Base-by-base conservation (phyloP, 1,284 basidiomycete species). In the Ganoderma sinense region DNA sequence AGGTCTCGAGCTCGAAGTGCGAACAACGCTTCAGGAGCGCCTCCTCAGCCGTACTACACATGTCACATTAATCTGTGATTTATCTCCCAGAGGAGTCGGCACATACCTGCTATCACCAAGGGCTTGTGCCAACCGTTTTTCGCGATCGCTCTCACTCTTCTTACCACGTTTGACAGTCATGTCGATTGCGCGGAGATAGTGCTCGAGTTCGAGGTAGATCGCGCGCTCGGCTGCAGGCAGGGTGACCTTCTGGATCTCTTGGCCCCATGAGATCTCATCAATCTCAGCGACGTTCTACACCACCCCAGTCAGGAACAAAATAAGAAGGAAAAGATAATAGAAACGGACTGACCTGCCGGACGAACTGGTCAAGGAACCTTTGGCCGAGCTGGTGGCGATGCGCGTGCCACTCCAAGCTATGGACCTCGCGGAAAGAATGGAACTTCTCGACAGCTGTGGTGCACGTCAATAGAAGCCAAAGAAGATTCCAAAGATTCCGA, bases 351-450 rank as follows among this genome's bases (percentile, higher is more conserved):
- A 93, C 93, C 86, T 94, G 95, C 73, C 95, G 89, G 69, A 97
- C 94, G 77, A 95, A 97, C 56, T 85, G 88, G 75, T 97, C 86
- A 61, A 97, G 81, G 86, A 98, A 98, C 23, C 81, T 80, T 77
- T 98, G 97, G 0, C 95, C 97, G 18, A 97, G 83, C 69, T 89
- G 84, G 76, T 97, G 92, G 10, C 97, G 91, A 74, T 95, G 91
- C 1, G 91, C 90, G 78, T 98, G 97, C 97, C 97, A 98, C 73
- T 96, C 94, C 26, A 93, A 81, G 59, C 92, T 97, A 77, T 95
- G 96, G 26, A 97, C 92, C 78, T 98, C 97, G 33, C 96, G 91
- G 91, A 97, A 98, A 0, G 97, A 97, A 80, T 98, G 96, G 87
- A 98, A 98, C 74, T 91, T 90, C 79, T 98, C 97, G 62, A 93